Evolutionary conservation across 345 rosid genomes (phyloP).

Genomic region (Salix dunnii): DNA sequence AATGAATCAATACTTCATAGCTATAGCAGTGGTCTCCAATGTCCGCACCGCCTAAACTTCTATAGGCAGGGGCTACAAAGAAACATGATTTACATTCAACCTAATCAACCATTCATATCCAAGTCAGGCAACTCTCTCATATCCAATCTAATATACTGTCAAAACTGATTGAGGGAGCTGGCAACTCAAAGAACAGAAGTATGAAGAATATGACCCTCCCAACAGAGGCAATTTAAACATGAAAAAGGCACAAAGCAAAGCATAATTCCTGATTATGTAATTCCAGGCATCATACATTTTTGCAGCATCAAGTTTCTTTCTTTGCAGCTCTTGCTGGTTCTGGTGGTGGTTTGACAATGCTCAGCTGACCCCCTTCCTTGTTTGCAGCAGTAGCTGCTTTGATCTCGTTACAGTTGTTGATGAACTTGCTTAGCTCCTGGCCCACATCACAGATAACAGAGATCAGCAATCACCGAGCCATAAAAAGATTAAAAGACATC

Average conservation of each 20-base stretch:
- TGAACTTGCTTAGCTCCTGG: conserved; percentile 83
- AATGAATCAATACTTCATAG: background rate
- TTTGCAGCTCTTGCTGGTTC: conserved; percentile 38
- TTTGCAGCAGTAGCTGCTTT: conserved; percentile 75
- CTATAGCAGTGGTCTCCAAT: background rate
- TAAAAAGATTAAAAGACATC: background rate
- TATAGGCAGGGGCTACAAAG: background rate
- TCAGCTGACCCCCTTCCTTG: conserved; percentile 77
- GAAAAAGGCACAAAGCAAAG: background rate
- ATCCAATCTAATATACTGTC: background rate
- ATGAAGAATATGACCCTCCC: background rate
- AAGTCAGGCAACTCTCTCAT: background rate
- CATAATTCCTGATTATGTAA: background rate
- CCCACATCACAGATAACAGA: background rate
- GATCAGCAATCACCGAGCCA: background rate
- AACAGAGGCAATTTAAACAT: background rate
- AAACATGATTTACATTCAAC: background rate
- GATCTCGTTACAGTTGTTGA: conserved; percentile 81
- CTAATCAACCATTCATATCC: background rate
- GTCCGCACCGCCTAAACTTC: background rate
- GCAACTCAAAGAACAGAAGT: no score
- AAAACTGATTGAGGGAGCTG: background rate
- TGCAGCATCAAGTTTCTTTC: conserved; percentile 18
- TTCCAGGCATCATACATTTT: background rate
- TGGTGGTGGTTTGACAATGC: conserved; percentile 46